Evolutionary conservation across 805 yeast genomes (phyloP).

Genomic region (Priceomyces melissophilus): DNA sequence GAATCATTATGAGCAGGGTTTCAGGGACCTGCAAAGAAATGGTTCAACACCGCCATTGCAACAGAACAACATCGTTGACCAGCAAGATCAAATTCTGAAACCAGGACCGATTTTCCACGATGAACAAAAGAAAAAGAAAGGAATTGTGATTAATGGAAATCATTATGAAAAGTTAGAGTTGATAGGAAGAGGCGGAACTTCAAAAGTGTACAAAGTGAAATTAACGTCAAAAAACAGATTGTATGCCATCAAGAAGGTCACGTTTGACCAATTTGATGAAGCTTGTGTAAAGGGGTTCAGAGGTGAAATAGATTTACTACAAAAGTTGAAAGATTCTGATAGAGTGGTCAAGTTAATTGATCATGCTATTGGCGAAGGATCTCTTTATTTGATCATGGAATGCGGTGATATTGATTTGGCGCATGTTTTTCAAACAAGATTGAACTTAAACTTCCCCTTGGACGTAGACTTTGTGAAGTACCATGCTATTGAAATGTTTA

Average conservation of each 20-base stretch:
- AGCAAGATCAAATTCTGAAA: too few species aligned
- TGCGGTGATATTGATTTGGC: slow-evolving; percentile 92
- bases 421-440: slow-evolving; percentile 62
- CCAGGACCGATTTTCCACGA: slow-evolving; percentile 4
- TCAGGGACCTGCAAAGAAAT: too few species aligned
- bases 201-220: slow-evolving; percentile 82
- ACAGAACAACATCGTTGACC: too few species aligned
- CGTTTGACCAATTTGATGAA: slow-evolving; percentile 77
- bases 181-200: slow-evolving; percentile 88
- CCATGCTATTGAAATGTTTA: slow-evolving; percentile 72
- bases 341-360: slow-evolving; percentile 80
- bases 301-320: slow-evolving; percentile 80
- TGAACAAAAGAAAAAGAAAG: slow-evolving; percentile 22
- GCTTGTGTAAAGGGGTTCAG: slow-evolving; percentile 73
- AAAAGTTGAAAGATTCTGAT: slow-evolving; percentile 52
- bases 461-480: slow-evolving; percentile 77
- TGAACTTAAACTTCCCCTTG: slow-evolving; percentile 39
- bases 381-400: slow-evolving; percentile 80
- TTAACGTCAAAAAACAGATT: slow-evolving; percentile 47
- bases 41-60: too few species aligned
- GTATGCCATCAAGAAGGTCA: slow-evolving; percentile 79
- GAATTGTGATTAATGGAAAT: slow-evolving; percentile 47
- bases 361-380: slow-evolving; percentile 61
- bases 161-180: slow-evolving; percentile 73
- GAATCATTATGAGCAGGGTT: too few species aligned